Base-by-base conservation (phyloP, 805 yeast species). In the Candida chauliodis region DNA sequence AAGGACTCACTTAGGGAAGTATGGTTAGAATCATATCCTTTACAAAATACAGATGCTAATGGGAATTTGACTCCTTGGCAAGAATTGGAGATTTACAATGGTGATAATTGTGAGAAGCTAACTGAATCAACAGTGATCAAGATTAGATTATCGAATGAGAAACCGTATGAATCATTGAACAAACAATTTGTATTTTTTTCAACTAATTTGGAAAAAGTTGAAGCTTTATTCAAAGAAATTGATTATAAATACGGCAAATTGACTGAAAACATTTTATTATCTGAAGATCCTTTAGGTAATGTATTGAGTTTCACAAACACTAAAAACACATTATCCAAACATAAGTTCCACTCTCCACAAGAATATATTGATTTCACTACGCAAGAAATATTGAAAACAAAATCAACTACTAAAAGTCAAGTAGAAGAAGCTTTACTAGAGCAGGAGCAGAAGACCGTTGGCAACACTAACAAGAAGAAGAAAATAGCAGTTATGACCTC, bases 401-500 rank as follows among this genome's bases (percentile, higher is more conserved):
- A 41, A 15, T 22, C 32, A 17, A 39, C 44, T 33, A 18, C 10
- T 6, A n/a, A n/a, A n/a, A n/a, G n/a, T n/a, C n/a, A n/a, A n/a
- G n/a, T n/a, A n/a, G n/a, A n/a, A n/a, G n/a, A n/a, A n/a, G 6
- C 15, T 8, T 6, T 10, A 36, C 45, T 41, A n/a, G 34, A 16
- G 10, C 40, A 46, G 20, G 27, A 6, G 39, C 26, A 2, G 2
- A 51, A 45, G 47, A 8, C 27, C 3, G 9, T 13, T 24, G 6
- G 4, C n/a, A 4, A 17, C 4, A 32, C 20, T 6, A 14, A 27
- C 5, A 37, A 40, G 32, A 57, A 53, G 63, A 73, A 60, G 69
- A 80, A 58, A 46, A 79, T 82, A 42, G 90, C 81, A 1, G 84
- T 82, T 11, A 81, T 82, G 87, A 82, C 89, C 1, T 80, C 87